Percentiles rank a stretch among this genome's conserved stretches.
Evolutionary conservation across 768 basidiomycete genomes (phyloP).

Genomic region (Coprinopsis cinerea): DNA sequence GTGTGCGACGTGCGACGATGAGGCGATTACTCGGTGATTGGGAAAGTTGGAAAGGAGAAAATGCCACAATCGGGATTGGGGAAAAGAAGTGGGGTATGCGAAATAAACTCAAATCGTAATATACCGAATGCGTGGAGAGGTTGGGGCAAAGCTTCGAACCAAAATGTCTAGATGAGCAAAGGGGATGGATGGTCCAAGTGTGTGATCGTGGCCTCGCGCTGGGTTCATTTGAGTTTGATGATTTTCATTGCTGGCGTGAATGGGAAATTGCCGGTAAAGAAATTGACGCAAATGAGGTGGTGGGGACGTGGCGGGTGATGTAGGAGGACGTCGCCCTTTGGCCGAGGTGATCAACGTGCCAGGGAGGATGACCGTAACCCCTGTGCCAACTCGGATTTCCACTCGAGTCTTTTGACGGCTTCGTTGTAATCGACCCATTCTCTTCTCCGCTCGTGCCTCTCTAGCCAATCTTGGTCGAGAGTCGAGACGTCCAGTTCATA

Average conservation of each 20-base stretch:
- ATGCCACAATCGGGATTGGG: not conserved
- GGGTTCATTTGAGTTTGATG: too few species aligned
- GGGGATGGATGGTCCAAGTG: not conserved
- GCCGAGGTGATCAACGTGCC: constrained; percentile 29
- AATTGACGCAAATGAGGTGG: not conserved
- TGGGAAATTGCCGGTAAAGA: not conserved
- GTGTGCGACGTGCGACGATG: not conserved
- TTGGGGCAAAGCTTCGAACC: not conserved
- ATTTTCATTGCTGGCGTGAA: not conserved
- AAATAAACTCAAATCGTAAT: not conserved
- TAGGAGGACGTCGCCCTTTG: not conserved
- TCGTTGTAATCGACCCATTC: constrained; percentile 90
- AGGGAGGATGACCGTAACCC: constrained; percentile 68
- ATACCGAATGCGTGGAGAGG: not conserved
- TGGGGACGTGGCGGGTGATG: not conserved
- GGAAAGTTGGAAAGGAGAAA: not conserved
- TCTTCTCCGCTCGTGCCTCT: constrained; percentile 69
- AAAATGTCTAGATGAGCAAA: too few species aligned
- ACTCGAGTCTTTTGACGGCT: constrained; percentile 65
- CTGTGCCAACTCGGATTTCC: constrained; percentile 83
- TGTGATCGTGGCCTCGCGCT: too few species aligned
- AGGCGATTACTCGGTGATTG: not conserved
- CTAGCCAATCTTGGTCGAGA: constrained; percentile 78
- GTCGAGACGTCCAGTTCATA: constrained; percentile 80
- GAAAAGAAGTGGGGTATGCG: not conserved